Percentiles rank a stretch among this genome's conserved stretches.
Evolutionary conservation across 805 yeast genomes (phyloP).

Genomic region (Kazachstania kunashirensis): DNA sequence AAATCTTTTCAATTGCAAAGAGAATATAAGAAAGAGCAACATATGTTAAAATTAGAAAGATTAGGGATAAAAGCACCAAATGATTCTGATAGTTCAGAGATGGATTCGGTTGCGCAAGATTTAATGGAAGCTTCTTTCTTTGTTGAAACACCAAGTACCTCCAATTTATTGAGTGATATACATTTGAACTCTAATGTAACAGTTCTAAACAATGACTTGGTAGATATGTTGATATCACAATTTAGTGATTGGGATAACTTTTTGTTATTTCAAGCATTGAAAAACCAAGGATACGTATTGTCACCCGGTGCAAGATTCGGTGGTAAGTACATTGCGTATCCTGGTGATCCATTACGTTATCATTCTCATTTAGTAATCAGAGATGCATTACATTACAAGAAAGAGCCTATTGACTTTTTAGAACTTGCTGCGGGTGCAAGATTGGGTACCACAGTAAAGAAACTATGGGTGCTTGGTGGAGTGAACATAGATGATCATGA

Average conservation of each 20-base stretch:
- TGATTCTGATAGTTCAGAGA: background rate
- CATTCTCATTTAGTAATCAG: slow-evolving; percentile 76
- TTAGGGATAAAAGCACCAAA: slow-evolving; percentile 11
- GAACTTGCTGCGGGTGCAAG: slow-evolving; percentile 78
- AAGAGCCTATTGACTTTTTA: slow-evolving; percentile 43
- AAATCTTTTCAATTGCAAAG: slow-evolving; percentile 17
- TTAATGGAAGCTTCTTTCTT: slow-evolving; percentile 20
- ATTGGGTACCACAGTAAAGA: slow-evolving; percentile 85
- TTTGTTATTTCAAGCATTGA: slow-evolving; percentile 29
- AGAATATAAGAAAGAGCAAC: slow-evolving; percentile 16
- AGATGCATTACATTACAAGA: slow-evolving; percentile 36
- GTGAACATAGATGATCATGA: slow-evolving; percentile 15
- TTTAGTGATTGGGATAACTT: slow-evolving; percentile 18
- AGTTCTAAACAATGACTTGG: background rate
- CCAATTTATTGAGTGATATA: slow-evolving; percentile 5
- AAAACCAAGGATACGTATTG: slow-evolving; percentile 39
- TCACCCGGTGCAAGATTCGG: slow-evolving; percentile 91
- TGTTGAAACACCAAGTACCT: slow-evolving; percentile 14
- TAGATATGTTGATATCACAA: slow-evolving; percentile 1
- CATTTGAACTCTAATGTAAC: background rate
- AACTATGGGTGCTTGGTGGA: slow-evolving; percentile 58
- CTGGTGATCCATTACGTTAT: slow-evolving; percentile 86
- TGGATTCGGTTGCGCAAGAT: background rate
- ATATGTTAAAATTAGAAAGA: slow-evolving; percentile 11
- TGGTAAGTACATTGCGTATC: slow-evolving; percentile 79